Base-by-base conservation (phyloP, 768 basidiomycete genomes). In the Russula brevipes region DNA sequence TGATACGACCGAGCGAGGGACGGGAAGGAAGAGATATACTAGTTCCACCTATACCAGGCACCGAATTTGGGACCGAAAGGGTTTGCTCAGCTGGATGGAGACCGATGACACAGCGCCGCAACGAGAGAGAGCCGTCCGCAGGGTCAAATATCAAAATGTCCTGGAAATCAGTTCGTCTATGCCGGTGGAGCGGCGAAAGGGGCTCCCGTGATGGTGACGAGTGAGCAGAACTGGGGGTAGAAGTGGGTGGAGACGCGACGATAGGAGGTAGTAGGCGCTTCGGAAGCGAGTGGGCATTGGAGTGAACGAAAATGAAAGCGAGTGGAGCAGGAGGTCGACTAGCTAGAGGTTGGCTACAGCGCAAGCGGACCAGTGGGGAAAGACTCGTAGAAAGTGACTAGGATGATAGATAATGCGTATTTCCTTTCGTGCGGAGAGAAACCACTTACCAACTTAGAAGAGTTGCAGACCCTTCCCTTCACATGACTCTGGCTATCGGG, bases 131-230 rank as follows among this genome's bases (percentile, higher is more conserved):
- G 0, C 82, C 81, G 45, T 83, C 82, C 0, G 72, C 72, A 0
- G 86, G 82, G 69, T 90, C 86, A 68, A 91, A 89, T 3, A 89
- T 68, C 17, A 90, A 78, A 3, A 89, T 64, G 61, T 91, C 88
- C 70, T 87, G 87, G 66, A 79, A 82, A 62, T 84, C 83, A 19
- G 72, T 72, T 12, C 77, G 75, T 17, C 75, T 74, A 42, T 61
- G 66, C n/a, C 59, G 66, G 38, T 62, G 62, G 4, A 62, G 57
- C 68, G 73, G 31, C 64, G 76, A 72, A 33, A 73, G 59, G 8
- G 70, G 72, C 63, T 59, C 73, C 38, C 5, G 71, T 59, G 64
- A 53, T 24, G 66, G 62, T 39, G 75, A 69, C 49, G 77, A 69
- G 33, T 73, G 69, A 64, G 74, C 9, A 53, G 68, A 67, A 66